Base-by-base conservation (phyloP, 306 rosid species). In the Quercus mongolica region DNA sequence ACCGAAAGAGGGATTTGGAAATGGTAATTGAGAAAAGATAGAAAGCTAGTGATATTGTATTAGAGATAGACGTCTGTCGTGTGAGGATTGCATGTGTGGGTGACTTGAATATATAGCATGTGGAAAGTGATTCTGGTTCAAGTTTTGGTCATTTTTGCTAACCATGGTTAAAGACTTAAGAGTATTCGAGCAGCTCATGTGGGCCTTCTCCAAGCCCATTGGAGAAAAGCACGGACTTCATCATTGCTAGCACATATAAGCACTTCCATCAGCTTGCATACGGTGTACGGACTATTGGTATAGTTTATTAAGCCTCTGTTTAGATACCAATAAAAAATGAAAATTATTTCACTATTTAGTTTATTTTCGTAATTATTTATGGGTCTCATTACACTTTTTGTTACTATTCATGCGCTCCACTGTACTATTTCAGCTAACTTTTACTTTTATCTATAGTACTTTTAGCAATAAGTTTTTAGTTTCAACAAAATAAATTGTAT, bases 21-120 rank as follows among this genome's bases (percentile, higher is more conserved):
- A 54, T 46, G 30, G n/a, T 56, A 19, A 71, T 17, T 33, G 3
- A 11, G 52, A 51, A 46, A 55, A 31, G 65, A 14, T 14, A n/a
- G 33, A 55, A 74, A 26, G 74, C 71, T 28, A 65, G 55, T 77
- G 69, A 78, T 68, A 13, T 19, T 76, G 76, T 84, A 58, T 41
- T 72, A 78, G 78, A 56, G 84, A 41, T 80, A 82, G 85, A 82
- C 76, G 80, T 82, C 82, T 81, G 86, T 84, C 89, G 71, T 73
- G 77, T 49, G 79, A 56, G 51, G 74, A 61, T 54, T n/a, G 25
- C 71, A 79, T 44, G 57, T 54, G 79, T 54, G 79, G 83, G 81
- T 76, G 79, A 68, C 78, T 3, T 64, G 77, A 74, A 79, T 82
- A 76, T 92, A 86, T 88, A 88, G 82, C 23, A 71, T 4, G 54